A percentile compares a stretch with the other conserved stretches of the same genome.
Conservation (phyloP, 805 yeast genomes). For the Limtongia smithiae region DNA sequence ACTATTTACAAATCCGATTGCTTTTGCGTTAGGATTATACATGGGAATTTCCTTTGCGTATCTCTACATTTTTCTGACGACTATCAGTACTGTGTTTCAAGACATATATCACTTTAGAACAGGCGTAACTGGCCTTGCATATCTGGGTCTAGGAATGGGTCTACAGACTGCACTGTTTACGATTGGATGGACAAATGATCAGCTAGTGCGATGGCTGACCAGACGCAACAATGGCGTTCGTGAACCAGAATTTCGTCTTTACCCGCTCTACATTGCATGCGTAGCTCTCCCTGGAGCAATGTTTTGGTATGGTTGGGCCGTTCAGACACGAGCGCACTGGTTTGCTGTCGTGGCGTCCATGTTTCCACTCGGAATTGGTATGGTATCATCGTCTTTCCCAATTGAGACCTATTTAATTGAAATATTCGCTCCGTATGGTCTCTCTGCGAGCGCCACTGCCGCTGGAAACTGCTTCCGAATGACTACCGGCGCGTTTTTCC, state of each 20-base stretch:
- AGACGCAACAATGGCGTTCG: slow-evolving; percentile 13
- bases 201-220: slow-evolving; percentile 40
- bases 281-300: slow-evolving; percentile 46
- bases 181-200: slow-evolving; percentile 47
- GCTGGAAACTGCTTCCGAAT: slow-evolving; percentile 55
- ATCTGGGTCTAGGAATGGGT: slow-evolving; percentile 55
- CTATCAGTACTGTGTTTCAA: slow-evolving; percentile 53
- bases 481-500: slow-evolving; percentile 61
- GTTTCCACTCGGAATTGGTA: slow-evolving; percentile 39
- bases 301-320: slow-evolving; percentile 53
- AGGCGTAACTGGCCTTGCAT: slow-evolving; percentile 55
- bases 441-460: slow-evolving; percentile 77
- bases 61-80: slow-evolving; percentile 55
- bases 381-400: slow-evolving; percentile 40
- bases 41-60: slow-evolving; percentile 56
- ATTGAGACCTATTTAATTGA: slow-evolving; percentile 40
- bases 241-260: slow-evolving; percentile 51
- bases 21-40: slow-evolving; percentile 51
- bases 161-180: slow-evolving; percentile 47
- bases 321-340: slow-evolving; percentile 45
- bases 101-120: slow-evolving; percentile 47
- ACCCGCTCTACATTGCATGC: slow-evolving; percentile 46
- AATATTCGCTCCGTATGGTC: slow-evolving; percentile 49
- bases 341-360: slow-evolving; percentile 61
- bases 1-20: slow-evolving; percentile 51